Conservation (phyloP, 2,329 filamentous ascomycete species). For the Hawksworthiomyces lignivorus region DNA sequence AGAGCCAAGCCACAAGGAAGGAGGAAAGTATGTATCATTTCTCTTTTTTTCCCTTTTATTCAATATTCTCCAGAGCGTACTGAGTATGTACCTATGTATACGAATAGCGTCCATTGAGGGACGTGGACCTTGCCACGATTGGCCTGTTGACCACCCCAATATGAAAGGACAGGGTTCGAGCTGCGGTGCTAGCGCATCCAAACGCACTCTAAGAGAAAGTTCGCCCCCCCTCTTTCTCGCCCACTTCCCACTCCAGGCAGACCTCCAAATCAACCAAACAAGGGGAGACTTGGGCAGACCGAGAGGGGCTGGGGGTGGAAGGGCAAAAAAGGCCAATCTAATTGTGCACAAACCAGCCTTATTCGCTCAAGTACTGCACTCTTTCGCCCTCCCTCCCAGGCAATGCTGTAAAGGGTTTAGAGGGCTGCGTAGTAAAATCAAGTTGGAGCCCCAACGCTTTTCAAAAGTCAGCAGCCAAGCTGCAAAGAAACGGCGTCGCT, state of each 20-base stretch:
- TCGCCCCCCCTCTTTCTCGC: conserved; percentile 2
- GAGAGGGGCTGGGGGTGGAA: too few relatives aligned
- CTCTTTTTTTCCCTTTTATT: too few relatives aligned
- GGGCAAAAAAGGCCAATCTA: too few relatives aligned
- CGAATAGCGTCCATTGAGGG: too few relatives aligned
- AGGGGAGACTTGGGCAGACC: too few relatives aligned
- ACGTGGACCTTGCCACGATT: neutral
- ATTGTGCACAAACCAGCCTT: too few relatives aligned
- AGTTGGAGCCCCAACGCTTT: conserved; percentile 10
- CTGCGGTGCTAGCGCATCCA: neutral
- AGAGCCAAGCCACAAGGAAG: conserved; percentile 3
- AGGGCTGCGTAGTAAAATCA: neutral
- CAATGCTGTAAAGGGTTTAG: conserved; percentile 6
- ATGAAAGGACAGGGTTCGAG: conserved; percentile 1
- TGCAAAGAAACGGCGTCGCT: too few relatives aligned
- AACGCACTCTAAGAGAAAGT: too few relatives aligned
- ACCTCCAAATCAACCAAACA: neutral
- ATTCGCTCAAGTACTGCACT: too few relatives aligned
- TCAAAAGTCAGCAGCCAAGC: too few relatives aligned
- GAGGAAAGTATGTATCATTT: neutral
- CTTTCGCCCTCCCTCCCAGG: neutral
- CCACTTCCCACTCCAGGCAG: conserved; percentile 1
- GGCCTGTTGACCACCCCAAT: conserved; percentile 1
- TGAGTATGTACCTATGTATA: too few relatives aligned
- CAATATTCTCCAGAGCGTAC: too few relatives aligned